Base-by-base conservation (phyloP, 2,329 filamentous ascomycete genomes). In the Aspergillus felis region DNA sequence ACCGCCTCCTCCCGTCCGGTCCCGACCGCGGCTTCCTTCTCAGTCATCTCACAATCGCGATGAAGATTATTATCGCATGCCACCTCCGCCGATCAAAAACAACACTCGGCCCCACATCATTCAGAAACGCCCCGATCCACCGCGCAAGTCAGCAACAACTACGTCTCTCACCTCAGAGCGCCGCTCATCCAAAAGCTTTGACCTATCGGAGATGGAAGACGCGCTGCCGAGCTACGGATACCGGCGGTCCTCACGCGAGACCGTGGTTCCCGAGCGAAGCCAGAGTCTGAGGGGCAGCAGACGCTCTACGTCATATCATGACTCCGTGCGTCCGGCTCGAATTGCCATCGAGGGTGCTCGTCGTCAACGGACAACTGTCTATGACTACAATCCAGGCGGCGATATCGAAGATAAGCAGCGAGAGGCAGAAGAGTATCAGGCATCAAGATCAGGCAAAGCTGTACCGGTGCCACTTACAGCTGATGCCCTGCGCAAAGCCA, bases 21-120 rank as follows among this genome's bases (percentile, higher is more conserved):
- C 61, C 28, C 70, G 71, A 41, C 64, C 66, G 3, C 69, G 72
- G 24, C 65, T 65, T 32, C 62, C 71, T n/a, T 64, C 68, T 55
- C 68, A 66, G 49, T 63, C 61, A 32, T 56, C 57, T 12, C 68
- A 66, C 50, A 67, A 70, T 10, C 68, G 64, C 17, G 74, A 75
- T 47, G 76, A 78, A 55, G 76, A 78, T 50, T 76, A 68, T 53
- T 75, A 76, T 58, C 72, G 65, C 53, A 77, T 78, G 74, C 75
- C 75, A 48, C 76, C 74, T 5, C 75, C 76, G n/a, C 69, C 70
- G 4, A 55, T 64, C 22, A 74, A 69, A 54, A 54, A 60, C 38
- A 71, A 64, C 52, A 57, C 64, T 29, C 55, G 63, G 32, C 67
- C 67, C 7, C 70, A 74, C 28, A 70, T 76, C 29, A 74, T 75